Evolutionary conservation across 345 rosid genomes (phyloP).

Genomic region (Psidium friedrichsthalianum): DNA sequence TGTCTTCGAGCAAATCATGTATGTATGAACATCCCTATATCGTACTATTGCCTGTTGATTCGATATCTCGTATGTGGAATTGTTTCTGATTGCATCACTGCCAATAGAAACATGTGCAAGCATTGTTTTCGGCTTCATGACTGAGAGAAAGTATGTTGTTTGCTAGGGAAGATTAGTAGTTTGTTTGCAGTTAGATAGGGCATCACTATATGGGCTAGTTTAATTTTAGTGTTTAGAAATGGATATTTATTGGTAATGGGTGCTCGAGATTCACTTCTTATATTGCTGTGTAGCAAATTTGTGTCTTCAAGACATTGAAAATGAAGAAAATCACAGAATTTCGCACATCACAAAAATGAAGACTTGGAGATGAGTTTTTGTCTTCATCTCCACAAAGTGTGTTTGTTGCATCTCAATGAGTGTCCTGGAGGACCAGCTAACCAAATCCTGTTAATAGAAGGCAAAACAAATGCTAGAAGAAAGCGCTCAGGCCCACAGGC

Average conservation of each 20-base stretch:
- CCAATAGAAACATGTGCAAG: neutral
- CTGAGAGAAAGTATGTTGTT: neutral
- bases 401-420: neutral
- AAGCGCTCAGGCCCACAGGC: neutral
- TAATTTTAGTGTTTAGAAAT: neutral
- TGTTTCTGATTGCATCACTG: neutral
- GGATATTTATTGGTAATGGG: neutral
- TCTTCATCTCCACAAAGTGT: neutral
- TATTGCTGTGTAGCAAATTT: neutral
- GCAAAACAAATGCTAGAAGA: neutral
- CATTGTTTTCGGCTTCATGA: neutral
- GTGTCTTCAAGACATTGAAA: neutral
- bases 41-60: neutral
- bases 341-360: neutral
- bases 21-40: constrained; percentile 16
- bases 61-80: neutral
- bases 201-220: neutral
- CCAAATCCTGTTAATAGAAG: neutral
- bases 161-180: neutral
- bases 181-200: neutral
- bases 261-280: neutral
- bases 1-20: constrained; percentile 73
- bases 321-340: neutral
- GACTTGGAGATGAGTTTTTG: neutral
- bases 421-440: neutral